Conservation (phyloP, 495 filamentous ascomycete genomes). For the Penicillium longicatenatum region DNA sequence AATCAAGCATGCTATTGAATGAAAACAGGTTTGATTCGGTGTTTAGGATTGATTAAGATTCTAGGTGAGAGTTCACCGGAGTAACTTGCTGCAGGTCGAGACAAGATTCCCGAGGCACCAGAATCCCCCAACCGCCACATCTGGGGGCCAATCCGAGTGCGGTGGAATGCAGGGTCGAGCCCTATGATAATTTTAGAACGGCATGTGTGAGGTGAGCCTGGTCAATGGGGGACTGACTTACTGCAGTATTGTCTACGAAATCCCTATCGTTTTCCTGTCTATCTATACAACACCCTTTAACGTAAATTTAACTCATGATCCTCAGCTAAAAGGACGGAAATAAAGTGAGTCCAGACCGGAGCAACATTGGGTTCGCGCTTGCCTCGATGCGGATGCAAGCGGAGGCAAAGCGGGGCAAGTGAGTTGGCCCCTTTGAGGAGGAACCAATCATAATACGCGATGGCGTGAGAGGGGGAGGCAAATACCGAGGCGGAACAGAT, state of each 20-base stretch:
- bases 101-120: background rate
- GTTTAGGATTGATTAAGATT: too few relatives aligned
- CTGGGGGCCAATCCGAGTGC: conserved; percentile 11
- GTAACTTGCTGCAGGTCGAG: background rate
- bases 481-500: conserved; percentile 3
- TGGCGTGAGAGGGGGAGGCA: conserved; percentile 5
- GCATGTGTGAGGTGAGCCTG: background rate
- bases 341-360: conserved; percentile 18
- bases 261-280: background rate
- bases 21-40: too few relatives aligned
- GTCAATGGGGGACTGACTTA: background rate
- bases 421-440: conserved; percentile 9
- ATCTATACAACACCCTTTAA: background rate
- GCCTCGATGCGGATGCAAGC: conserved; percentile 19
- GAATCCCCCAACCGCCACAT: background rate
- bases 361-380: conserved; percentile 17
- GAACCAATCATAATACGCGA: conserved; percentile 2
- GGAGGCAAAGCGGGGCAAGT: conserved; percentile 12
- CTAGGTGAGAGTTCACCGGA: background rate
- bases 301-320: background rate
- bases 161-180: conserved; percentile 14
- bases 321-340: background rate
- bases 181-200: conserved; percentile 8
- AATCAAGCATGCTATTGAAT: too few relatives aligned
- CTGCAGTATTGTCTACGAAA: background rate